phyloP scores from a whole-genome alignment of 768 basidiomycete genomes.

The Suillus alpinus region DNA sequence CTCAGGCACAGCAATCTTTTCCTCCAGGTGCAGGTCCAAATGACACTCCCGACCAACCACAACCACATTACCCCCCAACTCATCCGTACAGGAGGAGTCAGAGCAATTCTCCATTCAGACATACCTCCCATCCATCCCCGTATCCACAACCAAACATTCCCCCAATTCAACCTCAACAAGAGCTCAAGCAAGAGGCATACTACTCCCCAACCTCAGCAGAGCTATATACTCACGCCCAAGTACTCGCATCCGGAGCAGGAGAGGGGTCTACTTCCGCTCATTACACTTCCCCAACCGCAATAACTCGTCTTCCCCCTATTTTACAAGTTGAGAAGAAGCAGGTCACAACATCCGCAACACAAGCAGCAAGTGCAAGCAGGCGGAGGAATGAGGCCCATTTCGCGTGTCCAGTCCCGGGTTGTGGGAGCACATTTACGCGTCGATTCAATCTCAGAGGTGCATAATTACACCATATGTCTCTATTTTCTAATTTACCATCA shows the following conservation, averaged over 20 bases:
- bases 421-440: conserved; percentile 96
- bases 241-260: conserved; percentile 28
- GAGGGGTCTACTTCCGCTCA: conserved; percentile 23
- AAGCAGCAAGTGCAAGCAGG: conserved; percentile 85
- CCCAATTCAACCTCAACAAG: conserved; percentile 22
- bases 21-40: conserved; percentile 34
- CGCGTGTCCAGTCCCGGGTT: conserved; percentile 90
- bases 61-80: conserved; percentile 32
- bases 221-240: conserved; percentile 50
- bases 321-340: conserved; percentile 91
- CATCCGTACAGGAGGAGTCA: conserved; percentile 32
- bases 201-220: conserved; percentile 54
- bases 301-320: conserved; percentile 74
- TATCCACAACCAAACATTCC: conserved; percentile 32
- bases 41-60: conserved; percentile 26
- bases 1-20: conserved; percentile 36
- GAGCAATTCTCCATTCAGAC: conserved; percentile 32
- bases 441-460: conserved; percentile 84
- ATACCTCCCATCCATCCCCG: conserved; percentile 41
- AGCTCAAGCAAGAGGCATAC: conserved; percentile 43
- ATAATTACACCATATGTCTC: conserved; percentile 13
- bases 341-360: conserved; percentile 92
- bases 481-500: conserved; percentile 3
- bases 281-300: conserved; percentile 28
- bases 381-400: conserved; percentile 91